Evolutionary conservation across 2,329 filamentous ascomycete species (phyloP), one percentile per base, ranked within the genome.

Genomic region (Volutella citrinella): DNA sequence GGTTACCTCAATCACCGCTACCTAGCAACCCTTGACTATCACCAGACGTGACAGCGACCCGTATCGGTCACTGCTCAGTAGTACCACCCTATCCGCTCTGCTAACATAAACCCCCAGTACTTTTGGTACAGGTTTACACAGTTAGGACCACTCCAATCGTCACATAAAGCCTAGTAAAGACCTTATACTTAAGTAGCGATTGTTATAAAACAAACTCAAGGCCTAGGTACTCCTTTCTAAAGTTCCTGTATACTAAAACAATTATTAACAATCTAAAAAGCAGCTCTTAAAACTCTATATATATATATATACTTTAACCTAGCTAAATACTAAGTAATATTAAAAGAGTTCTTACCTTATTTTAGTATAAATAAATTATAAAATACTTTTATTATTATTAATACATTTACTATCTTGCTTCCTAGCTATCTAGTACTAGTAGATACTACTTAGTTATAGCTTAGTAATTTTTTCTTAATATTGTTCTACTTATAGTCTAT

Each of bases 401-500:
- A 88, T 4, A 65, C 91, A 40, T 71, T 98, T 53, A 96, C 95
- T 53, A 69, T 94, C 45, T 71, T 98, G 52, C 74, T 98, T 42
- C 93, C 93, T 13, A 96, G 91, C 7, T 78, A 82, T 21, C 82
- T 89, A 3, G 79, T 84, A 4, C 84, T 88, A 5, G 73, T 79
- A 17, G 79, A 80, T 19, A 78, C 84, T 49, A 70, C 73, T 19
- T 79, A 89, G 49, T 78, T 95, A n/a, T 82, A 89, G 49, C 91
- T 93, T 1, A 83, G 90, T 47, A 82, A 91, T 55, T 91, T 94
- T 54, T 68, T 97, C 21, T 93, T 94, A 4, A 95, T 91, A 1
- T 84, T 95, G 51, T 98, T 98, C 69, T 93, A 98, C 60, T 66
- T 97, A 3, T 98, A 94, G 93, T 93, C 90, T 2, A 72, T 97